Conservation (phyloP, 495 filamentous ascomycete genomes). For the Podospora pseudoanserina region DNA sequence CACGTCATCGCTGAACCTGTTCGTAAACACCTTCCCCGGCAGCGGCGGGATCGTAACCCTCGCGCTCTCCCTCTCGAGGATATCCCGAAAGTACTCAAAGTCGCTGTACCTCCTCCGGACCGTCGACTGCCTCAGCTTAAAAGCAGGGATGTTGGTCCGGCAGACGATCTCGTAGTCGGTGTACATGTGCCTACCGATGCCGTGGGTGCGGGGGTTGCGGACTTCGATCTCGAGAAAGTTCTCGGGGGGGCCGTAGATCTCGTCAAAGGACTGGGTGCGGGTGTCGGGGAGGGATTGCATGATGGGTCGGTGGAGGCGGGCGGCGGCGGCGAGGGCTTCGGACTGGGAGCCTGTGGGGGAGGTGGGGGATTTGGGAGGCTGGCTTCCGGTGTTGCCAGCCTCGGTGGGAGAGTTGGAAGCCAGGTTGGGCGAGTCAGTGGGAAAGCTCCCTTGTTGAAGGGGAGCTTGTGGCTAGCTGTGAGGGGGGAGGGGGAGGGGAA, state of each 20-base stretch:
- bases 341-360: slow-evolving; percentile 30
- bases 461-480: background rate
- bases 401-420: background rate
- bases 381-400: slow-evolving; percentile 10
- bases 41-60: slow-evolving; percentile 93
- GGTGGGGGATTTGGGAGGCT: slow-evolving; percentile 22
- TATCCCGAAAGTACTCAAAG: slow-evolving; percentile 98
- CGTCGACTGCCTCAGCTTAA: slow-evolving; percentile 77
- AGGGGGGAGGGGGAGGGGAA: too few relatives aligned
- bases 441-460: background rate
- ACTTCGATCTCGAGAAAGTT: slow-evolving; percentile 99
- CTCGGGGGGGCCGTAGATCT: slow-evolving; percentile 97
- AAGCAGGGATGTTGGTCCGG: slow-evolving; percentile 97
- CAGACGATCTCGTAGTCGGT: slow-evolving; percentile 97
- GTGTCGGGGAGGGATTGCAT: slow-evolving; percentile 82
- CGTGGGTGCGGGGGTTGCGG: slow-evolving; percentile 90
- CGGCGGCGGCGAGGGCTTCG: slow-evolving; percentile 31
- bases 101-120: slow-evolving; percentile 94
- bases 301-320: slow-evolving; percentile 50
- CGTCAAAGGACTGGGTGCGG: slow-evolving; percentile 92
- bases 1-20: slow-evolving; percentile 96
- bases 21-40: slow-evolving; percentile 96
- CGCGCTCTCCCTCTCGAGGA: slow-evolving; percentile 90
- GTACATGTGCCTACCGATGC: slow-evolving; percentile 92
- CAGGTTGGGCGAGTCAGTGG: background rate